phyloP scores from a whole-genome alignment of 2,329 filamentous ascomycete genomes.

The Pseudophaeomoniella oleicola region DNA sequence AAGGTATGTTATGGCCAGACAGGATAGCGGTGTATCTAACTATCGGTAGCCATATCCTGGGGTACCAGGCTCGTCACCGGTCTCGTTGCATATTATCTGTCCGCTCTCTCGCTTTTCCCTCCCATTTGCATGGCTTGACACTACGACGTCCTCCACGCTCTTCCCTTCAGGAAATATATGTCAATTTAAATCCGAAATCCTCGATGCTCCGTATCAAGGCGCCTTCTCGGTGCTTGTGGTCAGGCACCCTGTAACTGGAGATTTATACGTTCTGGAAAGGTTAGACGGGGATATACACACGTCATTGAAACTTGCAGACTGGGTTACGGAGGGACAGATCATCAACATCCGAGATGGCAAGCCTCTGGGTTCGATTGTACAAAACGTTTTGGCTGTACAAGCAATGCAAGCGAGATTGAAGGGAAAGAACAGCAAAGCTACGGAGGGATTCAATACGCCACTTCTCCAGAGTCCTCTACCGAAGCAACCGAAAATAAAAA shows the following conservation, averaged over 20 bases:
- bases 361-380: not conserved
- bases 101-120: not conserved
- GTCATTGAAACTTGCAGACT: conserved; percentile 7
- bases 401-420: not conserved
- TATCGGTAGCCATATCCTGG: not conserved
- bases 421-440: not conserved
- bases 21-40: too few relatives aligned
- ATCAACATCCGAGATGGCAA: conserved; percentile 7
- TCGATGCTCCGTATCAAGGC: not conserved
- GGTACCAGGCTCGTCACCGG: not conserved
- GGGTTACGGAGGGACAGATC: conserved; percentile 9
- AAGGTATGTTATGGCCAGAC: not conserved
- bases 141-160: not conserved
- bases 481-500: conserved; percentile 9
- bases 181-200: too few relatives aligned
- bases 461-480: conserved; percentile 4
- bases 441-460: not conserved
- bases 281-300: conserved; percentile 6
- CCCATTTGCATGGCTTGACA: not conserved
- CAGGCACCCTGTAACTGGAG: not conserved
- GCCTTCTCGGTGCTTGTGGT: not conserved
- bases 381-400: not conserved
- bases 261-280: conserved; percentile 11
- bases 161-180: not conserved
- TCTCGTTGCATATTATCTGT: not conserved